Evolutionary conservation across 2,329 filamentous ascomycete genomes (phyloP).

Genomic region (Endothia cerciana): DNA sequence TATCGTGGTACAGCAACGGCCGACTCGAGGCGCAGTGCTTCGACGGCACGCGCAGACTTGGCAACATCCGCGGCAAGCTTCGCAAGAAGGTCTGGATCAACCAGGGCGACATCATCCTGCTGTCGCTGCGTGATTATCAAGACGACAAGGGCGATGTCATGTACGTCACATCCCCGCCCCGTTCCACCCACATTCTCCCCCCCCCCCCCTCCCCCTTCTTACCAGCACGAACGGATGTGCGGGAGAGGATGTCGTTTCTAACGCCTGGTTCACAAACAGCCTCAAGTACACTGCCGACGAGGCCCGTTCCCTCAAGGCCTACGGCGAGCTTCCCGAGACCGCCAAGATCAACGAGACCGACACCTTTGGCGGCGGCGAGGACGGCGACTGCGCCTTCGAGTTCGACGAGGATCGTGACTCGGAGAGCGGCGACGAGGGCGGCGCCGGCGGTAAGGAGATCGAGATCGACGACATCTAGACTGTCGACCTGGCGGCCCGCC

Average conservation of each 20-base stretch:
- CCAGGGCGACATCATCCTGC: conserved; percentile 91
- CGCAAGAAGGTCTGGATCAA: conserved; percentile 99
- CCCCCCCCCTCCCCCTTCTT: too few relatives aligned
- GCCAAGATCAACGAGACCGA: conserved; percentile 99
- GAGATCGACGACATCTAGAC: conserved; percentile 93
- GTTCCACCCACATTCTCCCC: neutral
- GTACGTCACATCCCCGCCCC: conserved; percentile 10
- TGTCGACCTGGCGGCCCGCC: neutral
- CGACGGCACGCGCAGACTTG: conserved; percentile 82
- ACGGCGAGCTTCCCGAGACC: conserved; percentile 94
- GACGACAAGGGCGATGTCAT: conserved; percentile 92
- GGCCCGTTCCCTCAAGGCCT: conserved; percentile 91
- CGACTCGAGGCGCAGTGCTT: conserved; percentile 93
- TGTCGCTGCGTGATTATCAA: conserved; percentile 81
- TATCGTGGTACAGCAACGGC: conserved; percentile 62
- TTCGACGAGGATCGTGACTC: conserved; percentile 91
- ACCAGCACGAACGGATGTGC: neutral
- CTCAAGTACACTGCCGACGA: conserved; percentile 97
- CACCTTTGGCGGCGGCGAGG: conserved; percentile 87
- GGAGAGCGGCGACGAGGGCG: conserved; percentile 58
- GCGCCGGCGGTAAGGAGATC: conserved; percentile 73
- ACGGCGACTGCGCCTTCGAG: conserved; percentile 97
- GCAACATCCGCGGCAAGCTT: conserved; percentile 81
- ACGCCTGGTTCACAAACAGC: conserved; percentile 22
- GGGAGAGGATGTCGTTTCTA: neutral